These are phyloP conservation scores for Xylariaceae sp. DNA, from an alignment of 2,329 filamentous ascomycete species.

Conservation along the genomic window DNA sequence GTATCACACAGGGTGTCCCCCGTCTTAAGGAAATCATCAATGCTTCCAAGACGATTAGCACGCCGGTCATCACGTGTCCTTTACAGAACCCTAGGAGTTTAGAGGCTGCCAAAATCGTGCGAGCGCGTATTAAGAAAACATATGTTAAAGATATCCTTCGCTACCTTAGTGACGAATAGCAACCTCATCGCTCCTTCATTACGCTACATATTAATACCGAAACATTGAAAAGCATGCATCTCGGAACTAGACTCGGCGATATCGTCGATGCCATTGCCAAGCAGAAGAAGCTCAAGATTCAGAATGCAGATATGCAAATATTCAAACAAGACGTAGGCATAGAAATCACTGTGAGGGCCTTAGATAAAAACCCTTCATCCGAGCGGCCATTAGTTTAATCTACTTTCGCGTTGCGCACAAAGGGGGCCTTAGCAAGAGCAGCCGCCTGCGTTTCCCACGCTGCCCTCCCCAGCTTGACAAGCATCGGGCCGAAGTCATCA, in stretches of 20 bases:
- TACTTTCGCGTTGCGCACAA: background rate
- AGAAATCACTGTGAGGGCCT: slow-evolving; percentile 72
- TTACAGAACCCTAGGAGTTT: slow-evolving; percentile 78
- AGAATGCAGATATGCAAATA: slow-evolving; percentile 68
- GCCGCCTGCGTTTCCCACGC: slow-evolving; percentile 48
- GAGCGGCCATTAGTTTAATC: no score
- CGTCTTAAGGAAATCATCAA: slow-evolving; percentile 99
- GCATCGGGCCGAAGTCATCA: slow-evolving; percentile 44
- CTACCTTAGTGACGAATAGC: slow-evolving; percentile 89
- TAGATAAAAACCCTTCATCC: slow-evolving; percentile 54
- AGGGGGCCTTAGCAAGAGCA: slow-evolving; percentile 41
- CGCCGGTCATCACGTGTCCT: slow-evolving; percentile 88
- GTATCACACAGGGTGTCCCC: slow-evolving; percentile 97
- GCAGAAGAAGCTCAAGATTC: slow-evolving; percentile 83
- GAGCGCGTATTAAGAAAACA: slow-evolving; percentile 94
- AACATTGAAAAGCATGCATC: slow-evolving; percentile 78
- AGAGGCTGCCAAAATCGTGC: slow-evolving; percentile 85
- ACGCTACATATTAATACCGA: slow-evolving; percentile 82
- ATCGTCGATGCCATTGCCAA: slow-evolving; percentile 79
- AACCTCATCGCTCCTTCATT: slow-evolving; percentile 75
- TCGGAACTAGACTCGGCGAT: slow-evolving; percentile 77
- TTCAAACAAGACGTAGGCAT: slow-evolving; percentile 63
- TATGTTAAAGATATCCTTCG: slow-evolving; percentile 81
- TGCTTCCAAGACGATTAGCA: slow-evolving; percentile 91
- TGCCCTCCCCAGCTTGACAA: slow-evolving; percentile 41